Evolutionary conservation across 1,284 basidiomycete genomes (phyloP).

Genomic region (Marasmius fiardii): DNA sequence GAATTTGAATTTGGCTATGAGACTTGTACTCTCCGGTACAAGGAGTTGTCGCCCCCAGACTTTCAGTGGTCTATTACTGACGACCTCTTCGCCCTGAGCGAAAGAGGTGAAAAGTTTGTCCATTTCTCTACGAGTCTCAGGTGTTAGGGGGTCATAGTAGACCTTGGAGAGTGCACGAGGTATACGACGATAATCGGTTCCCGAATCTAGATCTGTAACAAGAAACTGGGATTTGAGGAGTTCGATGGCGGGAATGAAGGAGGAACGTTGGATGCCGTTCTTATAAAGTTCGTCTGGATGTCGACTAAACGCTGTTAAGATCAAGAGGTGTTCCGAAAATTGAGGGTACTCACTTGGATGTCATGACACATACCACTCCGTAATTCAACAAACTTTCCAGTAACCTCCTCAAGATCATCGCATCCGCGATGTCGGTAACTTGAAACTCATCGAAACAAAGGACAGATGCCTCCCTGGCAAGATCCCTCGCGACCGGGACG

Average conservation of each 20-base stretch:
- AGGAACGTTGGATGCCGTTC: conserved; percentile 97
- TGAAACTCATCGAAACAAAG: conserved; percentile 99
- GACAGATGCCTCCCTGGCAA: conserved; percentile 83
- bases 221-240: conserved; percentile 85
- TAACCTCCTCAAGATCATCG: conserved; percentile 93
- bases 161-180: conserved; percentile 89
- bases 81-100: conserved; percentile 51
- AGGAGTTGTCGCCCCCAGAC: conserved; percentile 88
- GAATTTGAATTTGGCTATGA: conserved; percentile 88
- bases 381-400: conserved; percentile 83
- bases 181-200: conserved; percentile 92
- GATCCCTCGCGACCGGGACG: conserved; percentile 82
- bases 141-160: conserved; percentile 81
- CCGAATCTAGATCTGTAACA: conserved; percentile 91
- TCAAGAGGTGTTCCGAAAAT: neutral
- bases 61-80: conserved; percentile 62
- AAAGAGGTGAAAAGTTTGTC: conserved; percentile 81
- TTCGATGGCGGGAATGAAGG: conserved; percentile 94
- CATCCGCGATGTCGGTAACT: conserved; percentile 98
- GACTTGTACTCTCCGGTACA: conserved; percentile 78
- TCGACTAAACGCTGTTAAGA: conserved; percentile 55
- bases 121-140: conserved; percentile 67
- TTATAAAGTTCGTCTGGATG: conserved; percentile 98
- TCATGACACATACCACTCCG: conserved; percentile 94
- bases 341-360: conserved; percentile 75